A percentile compares a stretch with the other conserved stretches of the same genome.
Conservation (phyloP, 2,329 filamentous ascomycete species). For the Aotearoamyces nothofagi region DNA sequence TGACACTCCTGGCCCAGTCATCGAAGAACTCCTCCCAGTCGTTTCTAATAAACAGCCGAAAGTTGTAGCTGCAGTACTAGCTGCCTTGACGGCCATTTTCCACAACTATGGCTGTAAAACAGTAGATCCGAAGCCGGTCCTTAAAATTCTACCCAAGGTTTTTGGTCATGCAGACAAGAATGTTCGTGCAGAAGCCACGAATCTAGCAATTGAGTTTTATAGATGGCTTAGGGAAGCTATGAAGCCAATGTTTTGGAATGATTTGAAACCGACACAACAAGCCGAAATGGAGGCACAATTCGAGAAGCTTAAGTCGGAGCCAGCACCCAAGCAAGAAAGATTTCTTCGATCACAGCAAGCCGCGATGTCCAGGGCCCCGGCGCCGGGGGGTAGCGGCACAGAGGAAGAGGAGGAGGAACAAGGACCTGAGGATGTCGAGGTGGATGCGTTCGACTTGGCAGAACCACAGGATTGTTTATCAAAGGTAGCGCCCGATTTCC, state of each 20-base stretch:
- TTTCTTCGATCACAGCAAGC: conserved; percentile 81
- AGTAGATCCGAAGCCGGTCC: conserved; percentile 79
- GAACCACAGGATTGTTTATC: conserved; percentile 78
- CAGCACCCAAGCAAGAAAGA: conserved; percentile 77
- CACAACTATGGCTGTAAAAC: conserved; percentile 93
- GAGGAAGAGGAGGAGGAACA: conserved; percentile 45
- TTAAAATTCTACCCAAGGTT: conserved; percentile 77
- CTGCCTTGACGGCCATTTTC: conserved; percentile 68
- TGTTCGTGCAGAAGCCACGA: conserved; percentile 84
- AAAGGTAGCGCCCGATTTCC: conserved; percentile 69
- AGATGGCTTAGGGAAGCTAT: conserved; percentile 95
- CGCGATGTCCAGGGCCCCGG: conserved; percentile 56
- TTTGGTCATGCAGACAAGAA: conserved; percentile 98
- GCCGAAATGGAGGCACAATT: conserved; percentile 87
- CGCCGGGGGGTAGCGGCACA: conserved; percentile 37
- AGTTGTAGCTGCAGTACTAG: conserved; percentile 60
- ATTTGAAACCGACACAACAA: conserved; percentile 91
- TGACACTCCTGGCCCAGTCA: conserved; percentile 68
- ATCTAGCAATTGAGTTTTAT: conserved; percentile 85
- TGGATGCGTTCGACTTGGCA: conserved; percentile 69
- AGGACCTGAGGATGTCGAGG: conserved; percentile 38
- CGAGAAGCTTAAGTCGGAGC: conserved; percentile 80
- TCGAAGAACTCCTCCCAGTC: conserved; percentile 78
- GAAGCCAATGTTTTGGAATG: conserved; percentile 95
- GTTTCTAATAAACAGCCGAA: conserved; percentile 86